Evolutionary conservation across 2,329 filamentous ascomycete species (phyloP), one percentile per base, ranked within the genome.

Genomic region (Colletotrichum lini): DNA sequence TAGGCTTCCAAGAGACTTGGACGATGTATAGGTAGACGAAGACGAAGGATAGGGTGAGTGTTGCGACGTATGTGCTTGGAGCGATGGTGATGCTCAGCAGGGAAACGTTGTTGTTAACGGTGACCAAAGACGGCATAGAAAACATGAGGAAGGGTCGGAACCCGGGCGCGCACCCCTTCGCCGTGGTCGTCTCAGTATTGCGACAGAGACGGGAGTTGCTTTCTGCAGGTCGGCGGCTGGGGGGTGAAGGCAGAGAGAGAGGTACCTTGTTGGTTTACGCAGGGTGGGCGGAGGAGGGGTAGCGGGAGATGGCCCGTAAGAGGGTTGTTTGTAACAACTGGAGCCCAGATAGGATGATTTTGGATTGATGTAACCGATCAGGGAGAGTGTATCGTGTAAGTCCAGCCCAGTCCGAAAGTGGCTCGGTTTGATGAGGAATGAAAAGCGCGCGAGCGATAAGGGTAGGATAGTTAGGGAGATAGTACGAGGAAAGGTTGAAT

Each of bases 21-120:
- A 82, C 77, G 52, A 87, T 74, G 76, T 87, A 89, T 61, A 88
- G 76, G 68, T 84, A 84, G 72, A 87, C 74, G 75, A 90, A 88
- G 77, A 86, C 81, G 74, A 90, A 81, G 60, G 83, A 77, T 40
- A 90, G 75, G 68, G 83, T 80, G 72, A 89, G 77, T 38, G 84
- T 83, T 71, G 86, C 86, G 75, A 90, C 81, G 78, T 87, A 90
- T 67, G 87, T 88, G 79, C 86, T 87, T 30, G 89, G 88, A 50
- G 88, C 87, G 79, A 90, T 86, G 76, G 83, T 86, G 77, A 91
- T 83, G 80, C 85, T 90, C 78, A 91, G 78, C 75, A 91, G 84
- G 69, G 88, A 88, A 78, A 90, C 84, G 85, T 89, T 87, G 80
- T 88, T 90, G 81, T 90, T 88, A 74, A 90, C 85, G 64, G 87